Base-by-base conservation (phyloP, 305 asterid genomes). In the Petunia hybrid region DNA sequence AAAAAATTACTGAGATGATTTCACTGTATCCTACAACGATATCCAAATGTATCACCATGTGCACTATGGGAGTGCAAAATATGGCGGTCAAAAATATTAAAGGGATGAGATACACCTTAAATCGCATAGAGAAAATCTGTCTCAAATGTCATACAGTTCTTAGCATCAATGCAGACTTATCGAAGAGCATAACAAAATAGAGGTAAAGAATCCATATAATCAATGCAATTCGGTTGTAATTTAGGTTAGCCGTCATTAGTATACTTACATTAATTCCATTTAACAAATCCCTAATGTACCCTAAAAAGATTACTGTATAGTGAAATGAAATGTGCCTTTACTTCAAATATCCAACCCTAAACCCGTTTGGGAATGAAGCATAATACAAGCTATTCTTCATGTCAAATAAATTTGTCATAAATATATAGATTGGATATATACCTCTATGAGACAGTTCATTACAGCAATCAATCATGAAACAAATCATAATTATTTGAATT, bases 1-100 rank as follows among this genome's bases (percentile, higher is more conserved):
- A 51, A 73, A 64, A 51, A 4, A 36, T 51, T 7, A 51, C 63
- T 16, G 1, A 73, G 78, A 73, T 73, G 78, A 51, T 48, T 70
- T 12, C 12, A 73, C 51, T 13, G 48, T 73, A 8, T 51, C 13
- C 46, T 12, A 7, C 63, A 53, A 9, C 48, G 35, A 36, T 22
- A 22, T 22, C 46, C 14, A 71, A 70, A 48, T 46, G 16, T 22
- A 22, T 22, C 31, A 22, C 31, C 31, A 22, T 22, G 31, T 22
- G 31, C 31, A 22, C 31, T 22, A 22, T 22, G 31, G 31, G 31
- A 22, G 31, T 22, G 31, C 31, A 22, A 22, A 22, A 22, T 22
- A 22, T 22, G 31, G 31, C 31, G 31, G 31, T 22, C 31, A 22
- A 22, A 22, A 22, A 22, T 22, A 22, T 51, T 51, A 51, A 51